These are phyloP conservation scores for Adansonia gregorii DNA, from an alignment of 441 rosid species.

Conservation along the genomic window DNA sequence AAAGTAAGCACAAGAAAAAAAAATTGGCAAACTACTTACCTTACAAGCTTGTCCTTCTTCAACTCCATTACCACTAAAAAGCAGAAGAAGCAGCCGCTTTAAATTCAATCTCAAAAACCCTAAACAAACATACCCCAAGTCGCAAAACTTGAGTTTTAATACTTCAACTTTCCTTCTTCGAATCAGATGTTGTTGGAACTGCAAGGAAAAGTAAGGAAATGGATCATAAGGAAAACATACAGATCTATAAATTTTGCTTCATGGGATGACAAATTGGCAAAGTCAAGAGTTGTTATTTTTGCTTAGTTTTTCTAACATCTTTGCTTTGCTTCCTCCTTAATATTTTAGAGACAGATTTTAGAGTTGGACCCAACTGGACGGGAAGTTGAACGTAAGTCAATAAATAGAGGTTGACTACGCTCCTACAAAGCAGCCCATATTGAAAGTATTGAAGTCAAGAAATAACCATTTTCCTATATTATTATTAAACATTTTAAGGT, in stretches of 20 bases:
- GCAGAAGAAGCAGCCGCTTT: conserved; percentile 16
- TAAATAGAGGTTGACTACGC: neutral
- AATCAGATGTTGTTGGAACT: conserved; percentile 14
- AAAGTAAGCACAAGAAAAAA: neutral
- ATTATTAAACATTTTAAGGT: too few relatives aligned
- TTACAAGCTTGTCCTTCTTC: conserved; percentile 70
- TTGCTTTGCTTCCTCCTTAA: neutral
- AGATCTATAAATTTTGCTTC: neutral
- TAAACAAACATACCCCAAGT: neutral
- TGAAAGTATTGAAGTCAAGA: neutral
- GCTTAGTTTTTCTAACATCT: neutral
- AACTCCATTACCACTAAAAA: conserved; percentile 58
- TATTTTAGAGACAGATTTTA: neutral
- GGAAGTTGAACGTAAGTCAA: neutral
- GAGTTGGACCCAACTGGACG: neutral
- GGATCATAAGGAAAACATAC: conserved; percentile 9
- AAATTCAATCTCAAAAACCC: conserved; percentile 9
- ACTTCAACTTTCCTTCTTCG: neutral
- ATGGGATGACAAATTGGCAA: conserved; percentile 15
- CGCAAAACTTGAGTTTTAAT: neutral
- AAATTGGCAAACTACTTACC: conserved; percentile 38
- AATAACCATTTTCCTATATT: too few relatives aligned
- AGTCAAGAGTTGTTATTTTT: neutral
- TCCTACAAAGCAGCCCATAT: neutral
- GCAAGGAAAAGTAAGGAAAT: neutral